A percentile compares a stretch with the other conserved stretches of the same genome.
These are phyloP conservation scores for Monilinia vaccinii-corymbosi DNA, from an alignment of 2,329 filamentous ascomycete species.

Conservation along the genomic window DNA sequence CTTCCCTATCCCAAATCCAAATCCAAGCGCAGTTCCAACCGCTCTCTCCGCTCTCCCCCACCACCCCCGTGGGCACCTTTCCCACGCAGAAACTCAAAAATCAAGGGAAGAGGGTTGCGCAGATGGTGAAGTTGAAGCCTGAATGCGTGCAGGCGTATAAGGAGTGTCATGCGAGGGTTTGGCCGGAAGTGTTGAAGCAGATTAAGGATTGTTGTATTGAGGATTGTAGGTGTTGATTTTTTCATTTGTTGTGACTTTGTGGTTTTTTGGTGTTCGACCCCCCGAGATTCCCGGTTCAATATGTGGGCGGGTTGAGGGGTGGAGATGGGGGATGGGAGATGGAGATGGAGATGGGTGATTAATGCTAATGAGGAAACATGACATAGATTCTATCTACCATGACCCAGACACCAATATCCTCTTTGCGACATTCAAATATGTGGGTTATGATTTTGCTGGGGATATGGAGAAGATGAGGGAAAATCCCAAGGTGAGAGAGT, in stretches of 20 bases:
- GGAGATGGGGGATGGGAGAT: not conserved
- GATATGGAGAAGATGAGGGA: conserved; percentile 71
- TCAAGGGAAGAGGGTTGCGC: conserved; percentile 51
- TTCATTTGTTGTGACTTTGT: not conserved
- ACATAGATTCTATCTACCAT: conserved; percentile 62
- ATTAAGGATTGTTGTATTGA: conserved; percentile 67
- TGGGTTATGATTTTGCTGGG: conserved; percentile 60
- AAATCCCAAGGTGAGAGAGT: conserved; percentile 64
- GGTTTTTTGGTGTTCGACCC: no score
- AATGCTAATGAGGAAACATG: no score
- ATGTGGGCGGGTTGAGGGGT: no score
- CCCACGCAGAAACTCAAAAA: conserved; percentile 26
- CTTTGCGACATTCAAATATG: conserved; percentile 71
- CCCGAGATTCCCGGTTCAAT: not conserved
- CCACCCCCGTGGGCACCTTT: conserved; percentile 4
- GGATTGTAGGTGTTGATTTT: conserved; percentile 51
- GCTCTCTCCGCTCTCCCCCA: conserved; percentile 16
- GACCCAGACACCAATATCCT: conserved; percentile 53
- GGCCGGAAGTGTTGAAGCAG: conserved; percentile 68
- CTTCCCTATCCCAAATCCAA: not conserved
- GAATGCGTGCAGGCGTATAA: conserved; percentile 62
- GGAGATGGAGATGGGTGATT: no score
- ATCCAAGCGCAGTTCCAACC: conserved; percentile 10
- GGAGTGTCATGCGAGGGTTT: conserved; percentile 61
- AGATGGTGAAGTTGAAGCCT: conserved; percentile 64